Conservation (phyloP, 192 early-diverging fungal species). For the Obelidium mucronatum region DNA sequence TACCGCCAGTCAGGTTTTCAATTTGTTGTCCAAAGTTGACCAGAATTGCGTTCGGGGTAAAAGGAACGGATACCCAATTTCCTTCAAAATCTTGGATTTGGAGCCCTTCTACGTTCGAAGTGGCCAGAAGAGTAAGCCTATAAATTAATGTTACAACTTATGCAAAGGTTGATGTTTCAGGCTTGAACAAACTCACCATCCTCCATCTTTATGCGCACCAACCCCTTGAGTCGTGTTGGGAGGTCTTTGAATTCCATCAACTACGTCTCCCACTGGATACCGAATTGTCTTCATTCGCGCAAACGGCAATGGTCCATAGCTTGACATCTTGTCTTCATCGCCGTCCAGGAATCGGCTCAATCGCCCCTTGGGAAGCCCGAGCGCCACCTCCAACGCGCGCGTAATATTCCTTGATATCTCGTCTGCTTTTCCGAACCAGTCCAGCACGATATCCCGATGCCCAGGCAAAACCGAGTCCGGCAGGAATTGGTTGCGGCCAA, state of each 20-base stretch:
- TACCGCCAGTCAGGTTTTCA: background rate
- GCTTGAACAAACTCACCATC: too few species aligned
- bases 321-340: background rate
- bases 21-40: conserved; percentile 20
- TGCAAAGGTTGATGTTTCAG: too few species aligned
- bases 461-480: background rate
- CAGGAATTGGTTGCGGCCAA: conserved; percentile 5
- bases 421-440: background rate
- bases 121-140: background rate
- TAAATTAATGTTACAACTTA: too few species aligned
- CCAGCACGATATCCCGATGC: background rate
- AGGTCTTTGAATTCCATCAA: background rate
- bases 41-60: background rate
- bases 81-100: conserved; percentile 14
- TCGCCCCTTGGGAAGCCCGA: background rate
- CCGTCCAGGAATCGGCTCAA: background rate
- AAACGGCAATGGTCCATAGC: conserved; percentile 1
- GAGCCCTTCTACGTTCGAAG: background rate
- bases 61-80: background rate
- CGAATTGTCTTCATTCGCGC: conserved; percentile 17
- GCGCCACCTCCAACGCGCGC: background rate
- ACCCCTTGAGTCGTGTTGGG: background rate
- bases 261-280: conserved; percentile 7
- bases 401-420: background rate
- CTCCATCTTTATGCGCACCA: conserved; percentile 8